Percentiles rank a stretch among this genome's conserved stretches.
phyloP scores from a whole-genome alignment of 768 basidiomycete species.

The Kwoniella sp. region DNA sequence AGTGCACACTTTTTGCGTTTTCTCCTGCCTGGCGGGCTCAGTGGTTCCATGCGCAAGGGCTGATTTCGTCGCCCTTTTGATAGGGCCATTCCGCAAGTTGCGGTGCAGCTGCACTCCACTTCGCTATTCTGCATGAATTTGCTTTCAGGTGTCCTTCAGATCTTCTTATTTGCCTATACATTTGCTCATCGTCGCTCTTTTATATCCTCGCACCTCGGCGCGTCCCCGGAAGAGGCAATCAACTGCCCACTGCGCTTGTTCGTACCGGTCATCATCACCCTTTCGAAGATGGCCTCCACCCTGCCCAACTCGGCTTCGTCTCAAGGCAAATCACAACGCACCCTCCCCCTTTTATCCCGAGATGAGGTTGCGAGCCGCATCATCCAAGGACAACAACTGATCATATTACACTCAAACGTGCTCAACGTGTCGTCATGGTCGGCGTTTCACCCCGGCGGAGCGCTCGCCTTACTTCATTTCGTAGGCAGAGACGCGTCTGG shows the following conservation, averaged over 20 bases:
- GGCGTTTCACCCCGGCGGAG: conserved; percentile 83
- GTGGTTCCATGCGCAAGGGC: background rate
- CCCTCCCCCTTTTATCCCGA: background rate
- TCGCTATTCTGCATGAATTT: background rate
- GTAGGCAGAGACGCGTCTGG: conserved; percentile 92
- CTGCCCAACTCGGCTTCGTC: background rate
- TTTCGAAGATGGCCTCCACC: background rate
- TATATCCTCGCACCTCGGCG: too few species aligned
- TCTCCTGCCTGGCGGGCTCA: background rate
- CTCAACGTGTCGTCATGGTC: conserved; percentile 66
- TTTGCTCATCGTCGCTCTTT: too few species aligned
- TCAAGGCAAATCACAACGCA: background rate
- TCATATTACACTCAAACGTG: conserved; percentile 69
- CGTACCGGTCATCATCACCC: too few species aligned
- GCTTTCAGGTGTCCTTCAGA: too few species aligned
- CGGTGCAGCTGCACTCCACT: background rate
- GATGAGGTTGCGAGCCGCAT: conserved; percentile 67
- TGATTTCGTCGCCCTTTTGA: background rate
- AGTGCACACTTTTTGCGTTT: conserved; percentile 6
- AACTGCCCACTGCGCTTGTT: too few species aligned
- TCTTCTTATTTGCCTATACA: too few species aligned
- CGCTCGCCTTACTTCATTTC: conserved; percentile 87
- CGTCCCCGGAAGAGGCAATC: too few species aligned
- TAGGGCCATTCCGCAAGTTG: conserved; percentile 1
- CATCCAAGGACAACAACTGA: conserved; percentile 71